Conservation (phyloP, 306 rosid species). For the Abrus precatorius region DNA sequence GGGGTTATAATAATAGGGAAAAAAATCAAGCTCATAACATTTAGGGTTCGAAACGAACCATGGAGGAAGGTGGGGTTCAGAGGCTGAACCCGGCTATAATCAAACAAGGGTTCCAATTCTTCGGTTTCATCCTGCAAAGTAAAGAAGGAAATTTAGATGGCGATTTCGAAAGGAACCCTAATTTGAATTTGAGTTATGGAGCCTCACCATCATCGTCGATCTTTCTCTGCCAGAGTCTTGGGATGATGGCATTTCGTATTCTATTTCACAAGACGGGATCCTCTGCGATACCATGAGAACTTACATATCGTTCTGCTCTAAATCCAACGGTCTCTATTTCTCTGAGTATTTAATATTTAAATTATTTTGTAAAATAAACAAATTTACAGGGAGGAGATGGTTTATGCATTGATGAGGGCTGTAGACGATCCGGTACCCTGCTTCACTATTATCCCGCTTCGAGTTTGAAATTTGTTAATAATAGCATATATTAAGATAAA, state of each 20-base stretch:
- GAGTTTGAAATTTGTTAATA: conserved; percentile 14
- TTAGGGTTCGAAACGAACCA: conserved; percentile 52
- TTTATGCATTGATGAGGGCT: background rate
- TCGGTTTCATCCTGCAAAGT: conserved; percentile 66
- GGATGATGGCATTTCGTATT: background rate
- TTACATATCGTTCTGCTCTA: no score
- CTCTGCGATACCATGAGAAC: background rate
- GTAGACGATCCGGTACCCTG: background rate
- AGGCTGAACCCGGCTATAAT: conserved; percentile 88
- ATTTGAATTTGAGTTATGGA: conserved; percentile 8
- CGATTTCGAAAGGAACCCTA: conserved; percentile 40
- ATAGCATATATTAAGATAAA: no score
- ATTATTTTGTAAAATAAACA: background rate
- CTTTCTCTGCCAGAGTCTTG: background rate
- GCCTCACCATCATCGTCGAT: conserved; percentile 19
- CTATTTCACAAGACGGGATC: background rate
- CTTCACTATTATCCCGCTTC: conserved; percentile 36
- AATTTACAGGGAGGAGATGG: background rate
- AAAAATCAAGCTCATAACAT: background rate
- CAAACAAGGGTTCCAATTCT: conserved; percentile 90
- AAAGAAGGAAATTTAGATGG: conserved; percentile 11
- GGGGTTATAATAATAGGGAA: background rate
- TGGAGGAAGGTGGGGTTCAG: conserved; percentile 54
- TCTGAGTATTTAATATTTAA: background rate
- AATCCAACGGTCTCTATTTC: background rate